Base-by-base conservation (phyloP, 1,284 basidiomycete genomes). In the Ustanciosporium gigantosporum region DNA sequence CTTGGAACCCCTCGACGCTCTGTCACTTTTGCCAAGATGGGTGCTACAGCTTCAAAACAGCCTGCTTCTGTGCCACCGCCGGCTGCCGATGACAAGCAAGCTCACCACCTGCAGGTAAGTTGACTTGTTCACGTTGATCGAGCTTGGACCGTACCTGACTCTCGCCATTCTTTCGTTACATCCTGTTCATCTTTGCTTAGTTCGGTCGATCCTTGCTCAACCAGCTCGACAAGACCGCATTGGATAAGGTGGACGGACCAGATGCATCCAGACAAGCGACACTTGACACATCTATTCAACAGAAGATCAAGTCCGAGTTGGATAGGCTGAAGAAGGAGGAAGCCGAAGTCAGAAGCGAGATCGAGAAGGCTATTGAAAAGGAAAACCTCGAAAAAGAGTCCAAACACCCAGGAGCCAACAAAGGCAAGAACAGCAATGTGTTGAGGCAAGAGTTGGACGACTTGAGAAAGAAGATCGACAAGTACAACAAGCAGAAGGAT, bases 401-500 rank as follows among this genome's bases (percentile, higher is more conserved):
- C 35, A 73, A 73, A 53, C 58, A 62, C 56, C 44, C 39, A 31
- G 49, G 55, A 19, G 41, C 38, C 5, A 68, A 64, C 13, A 61
- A 70, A 34, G 69, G 69, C 34, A 69, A 69, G 53, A 71, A 68
- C 64, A 67, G 64, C 36, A 59, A 58, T 19, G 46, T 71, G 9
- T 42, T 75, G 15, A 48, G 64, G 32, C 67, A 73, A 41, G 69
- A 75, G 38, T 57, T 75, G 13, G 66, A 73, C n/a, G 49, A 58
- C 37, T 48, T 75, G n/a, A 46, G 62, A 58, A 79, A 79, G 42
- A 88, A 88, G 75, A 85, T 90, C 22, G 87, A 89, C 68, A 83
- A 84, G 70, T 89, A 86, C 77, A 84, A 87, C 50, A 76, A 81
- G 23, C 82, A 84, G 43, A 83, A 82, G 53, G 81, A 83, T 45